Base-by-base conservation (phyloP, 2,329 filamentous ascomycete genomes). In the Fusarium albosuccineum region DNA sequence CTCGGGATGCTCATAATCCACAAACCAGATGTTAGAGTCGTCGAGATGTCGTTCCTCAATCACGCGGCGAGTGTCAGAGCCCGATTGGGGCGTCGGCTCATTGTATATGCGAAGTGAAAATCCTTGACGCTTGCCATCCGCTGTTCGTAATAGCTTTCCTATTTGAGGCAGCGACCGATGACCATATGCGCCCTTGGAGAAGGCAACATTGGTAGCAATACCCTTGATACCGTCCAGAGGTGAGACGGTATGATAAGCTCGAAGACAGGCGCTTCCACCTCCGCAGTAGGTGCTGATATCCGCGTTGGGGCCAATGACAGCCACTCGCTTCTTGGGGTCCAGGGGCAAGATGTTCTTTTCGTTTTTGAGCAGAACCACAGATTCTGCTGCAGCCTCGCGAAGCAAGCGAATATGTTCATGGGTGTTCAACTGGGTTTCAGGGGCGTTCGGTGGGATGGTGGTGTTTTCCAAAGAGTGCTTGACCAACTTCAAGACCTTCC, bases 301-400 rank as follows among this genome's bases (percentile, higher is more conserved):
- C 17, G 85, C 80, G 60, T 87, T 87, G 9, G 84, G 85, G 3
- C 85, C 86, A 64, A 87, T 86, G 13, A 87, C 80, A 8, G 84
- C 81, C 14, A 86, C 76, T 22, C 34, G 52, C 22, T 57, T 66
- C 40, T 22, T 33, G 0, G 55, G 45, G 40, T 53, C 39, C 22
- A 66, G 29, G 1, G 64, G 64, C 6, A 66, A 44, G 10, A 66
- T 46, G 27, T 49, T 52, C 6, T 33, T 37, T 2, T 66, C 44
- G 29, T 66, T 66, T 36, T 66, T 66, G 22, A 66, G 41, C 22
- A 91, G 81, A 1, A 91, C 88, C 13, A 90, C 85, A 1, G 86
- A 87, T 60, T 90, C 86, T 0, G 85, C 82, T 3, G 87, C 87
- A 6, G 75, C 45, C 76, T 77, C 64, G 77, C 79, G 16, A 70